A percentile compares a stretch with the other conserved stretches of the same genome.
Conservation (phyloP, 2,329 filamentous ascomycete species). For the Calycina marina region DNA sequence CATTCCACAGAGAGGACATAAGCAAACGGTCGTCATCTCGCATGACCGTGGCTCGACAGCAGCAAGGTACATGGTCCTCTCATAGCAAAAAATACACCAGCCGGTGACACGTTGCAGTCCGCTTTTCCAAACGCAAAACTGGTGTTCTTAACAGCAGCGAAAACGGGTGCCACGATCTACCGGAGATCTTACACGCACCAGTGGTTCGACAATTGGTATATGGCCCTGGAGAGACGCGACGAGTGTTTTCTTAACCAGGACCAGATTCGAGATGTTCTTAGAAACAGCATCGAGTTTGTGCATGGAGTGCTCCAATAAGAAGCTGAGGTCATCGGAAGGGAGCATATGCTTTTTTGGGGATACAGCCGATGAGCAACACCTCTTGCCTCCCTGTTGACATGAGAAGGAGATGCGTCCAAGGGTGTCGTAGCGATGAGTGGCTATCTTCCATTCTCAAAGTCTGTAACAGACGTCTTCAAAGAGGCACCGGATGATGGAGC, state of each 20-base stretch:
- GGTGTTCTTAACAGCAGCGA: slow-evolving; percentile 35
- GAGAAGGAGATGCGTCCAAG: slow-evolving; percentile 27
- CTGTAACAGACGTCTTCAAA: too few relatives aligned
- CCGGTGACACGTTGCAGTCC: slow-evolving; percentile 20
- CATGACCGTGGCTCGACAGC: slow-evolving; percentile 34
- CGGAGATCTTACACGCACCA: slow-evolving; percentile 27
- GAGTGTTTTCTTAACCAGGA: slow-evolving; percentile 13
- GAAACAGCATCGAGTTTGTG: slow-evolving; percentile 27
- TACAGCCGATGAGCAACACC: slow-evolving; percentile 37
- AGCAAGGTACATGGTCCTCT: slow-evolving; percentile 25
- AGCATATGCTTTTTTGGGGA: slow-evolving; percentile 32
- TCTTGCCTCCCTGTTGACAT: slow-evolving; percentile 28
- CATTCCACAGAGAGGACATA: slow-evolving; percentile 20
- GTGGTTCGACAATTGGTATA: slow-evolving; percentile 31
- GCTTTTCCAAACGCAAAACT: slow-evolving; percentile 31
- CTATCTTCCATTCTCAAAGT: slow-evolving; percentile 29
- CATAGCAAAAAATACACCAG: too few relatives aligned
- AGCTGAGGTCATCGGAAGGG: slow-evolving; percentile 23
- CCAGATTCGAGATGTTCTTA: slow-evolving; percentile 27
- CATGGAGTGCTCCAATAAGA: slow-evolving; percentile 26
- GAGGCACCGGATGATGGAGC: too few relatives aligned
- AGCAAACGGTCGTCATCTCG: slow-evolving; percentile 32
- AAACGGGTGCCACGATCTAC: slow-evolving; percentile 26
- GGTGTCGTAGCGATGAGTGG: slow-evolving; percentile 31
- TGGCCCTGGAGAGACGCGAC: too few relatives aligned